Evolutionary conservation across 129 eudicot genomes (phyloP).

Genomic region (Kitagawia praeruptora): DNA sequence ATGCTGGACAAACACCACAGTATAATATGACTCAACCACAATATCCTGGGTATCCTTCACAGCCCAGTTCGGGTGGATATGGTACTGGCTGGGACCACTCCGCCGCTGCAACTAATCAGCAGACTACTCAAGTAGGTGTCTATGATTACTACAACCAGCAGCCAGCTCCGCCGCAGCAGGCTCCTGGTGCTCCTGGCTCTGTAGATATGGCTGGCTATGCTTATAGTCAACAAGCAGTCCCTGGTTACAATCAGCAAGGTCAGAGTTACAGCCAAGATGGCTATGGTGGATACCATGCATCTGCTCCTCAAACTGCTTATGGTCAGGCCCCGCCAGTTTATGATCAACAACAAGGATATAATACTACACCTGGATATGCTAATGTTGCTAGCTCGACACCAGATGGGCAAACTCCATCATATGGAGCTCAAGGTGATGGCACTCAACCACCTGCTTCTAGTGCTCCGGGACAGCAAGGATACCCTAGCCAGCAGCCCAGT

Average conservation of each 20-base stretch:
- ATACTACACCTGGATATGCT: slow-evolving; percentile 35
- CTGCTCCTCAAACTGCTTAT: slow-evolving; percentile 43
- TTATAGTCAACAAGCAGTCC: slow-evolving; percentile 37
- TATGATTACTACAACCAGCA: slow-evolving; percentile 83
- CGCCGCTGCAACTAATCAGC: slow-evolving; percentile 45
- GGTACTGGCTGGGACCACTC: slow-evolving; percentile 74
- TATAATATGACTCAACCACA: slow-evolving; percentile 44
- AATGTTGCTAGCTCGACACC: slow-evolving; percentile 43
- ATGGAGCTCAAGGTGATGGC: slow-evolving; percentile 59
- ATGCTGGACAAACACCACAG: slow-evolving; percentile 56
- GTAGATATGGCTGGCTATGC: slow-evolving; percentile 52
- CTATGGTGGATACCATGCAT: slow-evolving; percentile 66
- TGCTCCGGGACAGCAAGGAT: slow-evolving; percentile 30
- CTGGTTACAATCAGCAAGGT: slow-evolving; percentile 51
- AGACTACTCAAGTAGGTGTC: slow-evolving; percentile 47
- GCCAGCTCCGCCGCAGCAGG: slow-evolving; percentile 54
- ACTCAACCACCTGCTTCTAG: slow-evolving; percentile 56
- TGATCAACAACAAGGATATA: slow-evolving; percentile 64
- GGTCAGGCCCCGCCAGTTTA: slow-evolving; percentile 53
- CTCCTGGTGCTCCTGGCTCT: slow-evolving; percentile 37
- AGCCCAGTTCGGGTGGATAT: slow-evolving; percentile 59
- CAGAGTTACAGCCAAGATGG: slow-evolving; percentile 78
- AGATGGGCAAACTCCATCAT: slow-evolving; percentile 57
- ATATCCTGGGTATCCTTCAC: slow-evolving; percentile 75
- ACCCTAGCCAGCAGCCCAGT: slow-evolving; percentile 44